phyloP scores from a whole-genome alignment of 148 eudicot genomes.

The Camellia japonica region DNA sequence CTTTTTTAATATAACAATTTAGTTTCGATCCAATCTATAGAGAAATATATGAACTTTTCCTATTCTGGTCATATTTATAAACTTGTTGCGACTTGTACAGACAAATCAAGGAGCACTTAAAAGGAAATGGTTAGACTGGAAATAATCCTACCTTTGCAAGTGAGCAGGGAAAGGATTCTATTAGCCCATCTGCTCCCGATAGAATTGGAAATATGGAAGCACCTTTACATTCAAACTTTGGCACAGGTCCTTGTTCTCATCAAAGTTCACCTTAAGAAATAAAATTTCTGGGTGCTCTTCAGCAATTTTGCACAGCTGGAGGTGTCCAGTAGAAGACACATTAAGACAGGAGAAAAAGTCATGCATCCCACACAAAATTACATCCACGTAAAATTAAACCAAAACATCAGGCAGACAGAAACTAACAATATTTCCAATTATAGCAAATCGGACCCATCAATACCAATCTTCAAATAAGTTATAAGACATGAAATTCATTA shows the following conservation, averaged over 20 bases:
- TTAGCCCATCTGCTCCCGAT: constrained; percentile 74
- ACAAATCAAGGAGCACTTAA: background rate
- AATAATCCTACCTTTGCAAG: constrained; percentile 61
- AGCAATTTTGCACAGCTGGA: constrained; percentile 76
- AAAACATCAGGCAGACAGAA: background rate
- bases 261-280: constrained; percentile 83
- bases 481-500: too few species aligned
- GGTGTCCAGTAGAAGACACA: background rate
- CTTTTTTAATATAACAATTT: too few species aligned
- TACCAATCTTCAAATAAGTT: background rate
- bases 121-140: background rate
- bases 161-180: constrained; percentile 79
- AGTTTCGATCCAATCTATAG: too few species aligned
- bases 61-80: too few species aligned
- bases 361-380: background rate
- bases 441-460: background rate
- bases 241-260: constrained; percentile 87
- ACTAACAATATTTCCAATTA: background rate
- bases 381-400: background rate
- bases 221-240: constrained; percentile 85
- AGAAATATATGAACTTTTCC: too few species aligned
- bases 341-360: background rate
- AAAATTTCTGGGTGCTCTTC: constrained; percentile 70
- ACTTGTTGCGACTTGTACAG: background rate
- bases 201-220: constrained; percentile 85